Percentiles rank a stretch among this genome's conserved stretches.
phyloP scores from a whole-genome alignment of 257 asterid genomes.

The Anisodus tanguticus region DNA sequence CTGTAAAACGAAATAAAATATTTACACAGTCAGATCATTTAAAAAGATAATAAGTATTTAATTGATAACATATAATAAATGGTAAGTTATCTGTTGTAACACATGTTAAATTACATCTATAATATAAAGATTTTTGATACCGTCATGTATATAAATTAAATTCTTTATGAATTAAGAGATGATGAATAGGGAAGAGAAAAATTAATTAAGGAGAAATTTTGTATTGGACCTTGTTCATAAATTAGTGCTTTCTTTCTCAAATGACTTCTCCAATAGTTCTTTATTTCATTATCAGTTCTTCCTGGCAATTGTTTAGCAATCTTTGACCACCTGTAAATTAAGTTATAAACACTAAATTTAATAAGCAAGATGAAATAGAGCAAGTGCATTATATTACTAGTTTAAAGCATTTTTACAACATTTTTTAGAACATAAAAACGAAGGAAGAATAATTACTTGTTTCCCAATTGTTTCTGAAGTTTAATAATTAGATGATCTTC shows the following conservation, averaged over 20 bases:
- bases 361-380: neutral
- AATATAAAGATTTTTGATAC: no score
- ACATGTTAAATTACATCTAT: no score
- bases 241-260: constrained; percentile 48
- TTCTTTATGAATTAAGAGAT: no score
- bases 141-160: no score
- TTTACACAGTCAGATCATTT: neutral
- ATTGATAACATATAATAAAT: no score
- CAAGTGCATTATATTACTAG: neutral
- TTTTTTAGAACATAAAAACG: neutral
- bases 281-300: constrained; percentile 82
- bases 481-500: constrained; percentile 57
- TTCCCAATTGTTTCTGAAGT: constrained; percentile 72
- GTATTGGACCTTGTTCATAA: constrained; percentile 38
- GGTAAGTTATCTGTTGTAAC: no score
- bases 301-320: constrained; percentile 74
- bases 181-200: no score
- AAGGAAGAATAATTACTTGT: constrained; percentile 48
- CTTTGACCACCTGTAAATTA: constrained; percentile 66
- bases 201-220: neutral
- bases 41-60: no score
- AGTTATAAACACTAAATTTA: neutral
- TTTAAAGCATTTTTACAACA: neutral
- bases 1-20: constrained; percentile 10
- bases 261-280: constrained; percentile 77